Evolutionary conservation across 2,329 filamentous ascomycete genomes (phyloP).

Genomic region (Sporothrix sp.): DNA sequence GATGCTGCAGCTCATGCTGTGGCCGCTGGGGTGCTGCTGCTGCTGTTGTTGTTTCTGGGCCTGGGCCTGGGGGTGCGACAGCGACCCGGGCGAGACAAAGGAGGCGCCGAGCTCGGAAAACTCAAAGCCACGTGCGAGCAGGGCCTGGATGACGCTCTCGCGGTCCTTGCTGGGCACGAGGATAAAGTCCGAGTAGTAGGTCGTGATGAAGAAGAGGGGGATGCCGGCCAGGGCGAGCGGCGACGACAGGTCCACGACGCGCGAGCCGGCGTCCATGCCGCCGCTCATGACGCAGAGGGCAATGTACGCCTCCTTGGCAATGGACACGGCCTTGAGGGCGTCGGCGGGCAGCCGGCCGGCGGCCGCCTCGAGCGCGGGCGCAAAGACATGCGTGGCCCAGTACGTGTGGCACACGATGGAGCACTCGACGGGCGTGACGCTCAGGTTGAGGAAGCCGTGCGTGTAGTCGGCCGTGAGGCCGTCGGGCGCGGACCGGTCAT

Average conservation of each 20-base stretch:
- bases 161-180: conserved; percentile 71
- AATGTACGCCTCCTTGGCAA: conserved; percentile 76
- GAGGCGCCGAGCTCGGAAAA: conserved; percentile 62
- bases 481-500: conserved; percentile 27
- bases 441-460: conserved; percentile 86
- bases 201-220: conserved; percentile 97
- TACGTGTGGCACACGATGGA: conserved; percentile 78
- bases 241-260: conserved; percentile 83
- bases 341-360: conserved; percentile 40
- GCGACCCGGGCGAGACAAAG: conserved; percentile 48
- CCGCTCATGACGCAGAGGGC: conserved; percentile 85
- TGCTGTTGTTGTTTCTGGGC: conserved; percentile 25
- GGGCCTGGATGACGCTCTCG: conserved; percentile 62
- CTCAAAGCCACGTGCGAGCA: conserved; percentile 72
- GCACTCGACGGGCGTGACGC: conserved; percentile 84
- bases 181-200: conserved; percentile 96
- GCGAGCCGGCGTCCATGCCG: conserved; percentile 80
- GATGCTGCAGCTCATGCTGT: conserved; percentile 8
- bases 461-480: conserved; percentile 42
- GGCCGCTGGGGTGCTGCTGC: conserved; percentile 47
- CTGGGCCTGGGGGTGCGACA: conserved; percentile 22
- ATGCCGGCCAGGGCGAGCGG: conserved; percentile 87
- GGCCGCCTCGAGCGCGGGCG: conserved; percentile 52
- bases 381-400: conserved; percentile 65
- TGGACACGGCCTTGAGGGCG: conserved; percentile 47